Evolutionary conservation across 148 eudicot genomes (phyloP), one percentile per base, ranked within the genome.

Genomic region (Persicaria tinctoria): DNA sequence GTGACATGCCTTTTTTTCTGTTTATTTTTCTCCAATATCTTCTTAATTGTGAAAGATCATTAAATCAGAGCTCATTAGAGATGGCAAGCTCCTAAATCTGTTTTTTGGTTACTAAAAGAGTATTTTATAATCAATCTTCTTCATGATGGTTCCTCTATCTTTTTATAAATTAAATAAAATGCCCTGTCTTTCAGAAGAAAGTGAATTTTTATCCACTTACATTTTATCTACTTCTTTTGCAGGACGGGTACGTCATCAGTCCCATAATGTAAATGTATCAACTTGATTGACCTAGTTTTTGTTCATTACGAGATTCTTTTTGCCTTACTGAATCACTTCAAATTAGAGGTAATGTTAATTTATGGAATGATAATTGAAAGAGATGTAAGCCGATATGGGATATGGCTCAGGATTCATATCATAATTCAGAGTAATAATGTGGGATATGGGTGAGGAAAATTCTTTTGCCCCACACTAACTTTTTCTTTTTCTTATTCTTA

Each of bases 191-290:
- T 53, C 8, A 1, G 17, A 53, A 59, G 38, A 59, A 59, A 20
- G 32, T 23, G 2, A 60, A 60, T 8, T 7, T 6, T 53, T 53
- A 53, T 53, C 75, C 41, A 75, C 51, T 10, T 51, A n/a, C 54
- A 49, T 71, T 64, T 66, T 69, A 49, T 77, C 32, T 78, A 70
- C 53, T 64, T 84, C 72, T 23, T 62, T 79, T 89, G 93, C 98
- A 92, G 98, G 98, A 95, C 79, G 98, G 98, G 98, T 95, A 95
- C 78, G 97, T 87, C 74, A 76, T 63, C 74, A 23, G n/a, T 75
- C 47, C 53, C 71, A 11, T 60, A 72, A 64, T 49, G 51, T 70
- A 27, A 56, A 70, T 63, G 47, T 51, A 55, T 54, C 73, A 70
- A 51, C 38, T 70, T 79, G n/a, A 32, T 62, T 53, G 69, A 5